Conservation (phyloP, 805 yeast genomes). For the Deakozyma indianensis region DNA sequence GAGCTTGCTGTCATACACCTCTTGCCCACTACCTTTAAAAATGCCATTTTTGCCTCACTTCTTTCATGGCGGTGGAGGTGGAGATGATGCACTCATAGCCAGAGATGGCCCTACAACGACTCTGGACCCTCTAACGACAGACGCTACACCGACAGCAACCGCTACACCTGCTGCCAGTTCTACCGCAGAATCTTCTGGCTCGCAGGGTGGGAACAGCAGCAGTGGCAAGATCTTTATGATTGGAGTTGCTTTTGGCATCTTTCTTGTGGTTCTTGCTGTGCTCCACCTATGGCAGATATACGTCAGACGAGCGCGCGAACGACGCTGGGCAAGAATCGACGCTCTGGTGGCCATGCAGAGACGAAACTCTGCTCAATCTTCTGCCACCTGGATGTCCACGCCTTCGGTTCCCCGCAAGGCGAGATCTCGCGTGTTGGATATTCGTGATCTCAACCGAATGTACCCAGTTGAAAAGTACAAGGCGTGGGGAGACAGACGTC, state of each 20-base stretch:
- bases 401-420: not conserved
- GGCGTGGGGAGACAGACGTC: constrained; percentile 1
- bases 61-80: too few species aligned
- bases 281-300: not conserved
- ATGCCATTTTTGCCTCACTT: too few species aligned
- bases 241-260: not conserved
- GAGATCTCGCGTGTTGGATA: not conserved
- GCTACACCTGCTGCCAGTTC: too few species aligned
- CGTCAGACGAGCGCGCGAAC: not conserved
- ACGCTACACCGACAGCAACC: too few species aligned
- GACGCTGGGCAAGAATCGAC: not conserved
- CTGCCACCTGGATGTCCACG: not conserved
- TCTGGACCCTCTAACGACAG: too few species aligned
- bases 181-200: too few species aligned
- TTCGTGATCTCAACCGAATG: not conserved
- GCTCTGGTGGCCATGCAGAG: not conserved
- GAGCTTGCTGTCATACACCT: too few species aligned
- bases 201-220: too few species aligned
- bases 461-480: constrained; percentile 1
- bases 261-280: not conserved
- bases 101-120: too few species aligned
- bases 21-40: too few species aligned
- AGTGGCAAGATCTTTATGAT: not conserved
- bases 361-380: not conserved
- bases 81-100: too few species aligned